These are phyloP conservation scores for Phytophthora hibernalis DNA, from an alignment of 352 stramenopile genomes.

Conservation along the genomic window DNA sequence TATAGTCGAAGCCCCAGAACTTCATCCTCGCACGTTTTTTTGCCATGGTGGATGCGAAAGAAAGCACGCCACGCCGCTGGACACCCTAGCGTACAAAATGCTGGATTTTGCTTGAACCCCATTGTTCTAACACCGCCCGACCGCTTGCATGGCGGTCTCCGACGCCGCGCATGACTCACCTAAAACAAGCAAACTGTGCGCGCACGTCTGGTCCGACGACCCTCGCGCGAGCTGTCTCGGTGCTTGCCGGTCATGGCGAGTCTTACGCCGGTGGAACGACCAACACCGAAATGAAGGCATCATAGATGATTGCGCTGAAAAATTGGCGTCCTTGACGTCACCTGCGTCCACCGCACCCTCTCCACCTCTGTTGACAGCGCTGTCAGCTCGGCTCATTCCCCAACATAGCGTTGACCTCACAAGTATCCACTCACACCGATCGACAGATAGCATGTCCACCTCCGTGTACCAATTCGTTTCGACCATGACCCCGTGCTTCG, in stretches of 20 bases:
- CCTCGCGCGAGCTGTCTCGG: no score
- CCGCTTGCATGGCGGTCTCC: not conserved
- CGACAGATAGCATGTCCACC: conserved; percentile 29
- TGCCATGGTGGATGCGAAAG: conserved; percentile 27
- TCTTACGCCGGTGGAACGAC: conserved; percentile 15
- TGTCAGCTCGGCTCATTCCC: conserved; percentile 23
- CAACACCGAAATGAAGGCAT: conserved; percentile 33
- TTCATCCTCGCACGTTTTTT: conserved; percentile 20
- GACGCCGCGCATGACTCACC: conserved; percentile 15
- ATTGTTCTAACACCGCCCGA: not conserved
- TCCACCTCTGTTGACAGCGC: no score
- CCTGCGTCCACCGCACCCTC: not conserved
- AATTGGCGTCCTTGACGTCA: conserved; percentile 6
- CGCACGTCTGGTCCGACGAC: conserved; percentile 4
- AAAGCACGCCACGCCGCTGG: conserved; percentile 16
- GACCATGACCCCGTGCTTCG: conserved; percentile 32
- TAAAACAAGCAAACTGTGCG: not conserved
- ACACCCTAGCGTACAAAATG: not conserved
- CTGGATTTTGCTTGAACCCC: conserved; percentile 32
- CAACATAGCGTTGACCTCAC: conserved; percentile 40
- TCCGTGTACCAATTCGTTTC: conserved; percentile 38
- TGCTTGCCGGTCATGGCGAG: conserved; percentile 12
- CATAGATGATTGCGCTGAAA: conserved; percentile 15
- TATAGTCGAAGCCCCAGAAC: not conserved
- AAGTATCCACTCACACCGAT: conserved; percentile 16